Percentiles rank a stretch among this genome's conserved stretches.
Conservation (phyloP, 495 filamentous ascomycete species). For the Clavariopsis aquatica region DNA sequence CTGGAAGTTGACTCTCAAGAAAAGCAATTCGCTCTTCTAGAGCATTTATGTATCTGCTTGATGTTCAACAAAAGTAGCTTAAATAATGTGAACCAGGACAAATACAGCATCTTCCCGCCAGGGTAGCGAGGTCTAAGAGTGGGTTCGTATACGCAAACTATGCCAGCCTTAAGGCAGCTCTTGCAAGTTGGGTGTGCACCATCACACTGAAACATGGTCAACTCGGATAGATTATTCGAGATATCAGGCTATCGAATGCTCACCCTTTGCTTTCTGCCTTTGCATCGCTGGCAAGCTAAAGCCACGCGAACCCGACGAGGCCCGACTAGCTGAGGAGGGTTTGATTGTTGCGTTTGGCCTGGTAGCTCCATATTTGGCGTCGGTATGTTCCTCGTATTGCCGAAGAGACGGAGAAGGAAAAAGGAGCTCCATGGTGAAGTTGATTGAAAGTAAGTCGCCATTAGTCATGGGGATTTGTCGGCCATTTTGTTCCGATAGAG, state of each 20-base stretch:
- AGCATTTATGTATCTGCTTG: slow-evolving; percentile 25
- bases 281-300: slow-evolving; percentile 29
- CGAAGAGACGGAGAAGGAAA: not conserved
- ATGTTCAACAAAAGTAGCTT: slow-evolving; percentile 11
- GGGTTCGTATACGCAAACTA: slow-evolving; percentile 24
- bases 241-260: not conserved
- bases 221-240: not conserved
- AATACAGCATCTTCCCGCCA: slow-evolving; percentile 30
- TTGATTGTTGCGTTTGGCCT: slow-evolving; percentile 3
- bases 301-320: slow-evolving; percentile 21
- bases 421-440: not conserved
- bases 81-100: not conserved
- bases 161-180: slow-evolving; percentile 20
- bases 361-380: slow-evolving; percentile 3
- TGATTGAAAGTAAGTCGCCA: not conserved
- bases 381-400: not conserved
- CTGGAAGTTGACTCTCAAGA: slow-evolving; percentile 24
- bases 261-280: slow-evolving; percentile 29
- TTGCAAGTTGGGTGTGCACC: slow-evolving; percentile 19
- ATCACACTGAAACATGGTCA: slow-evolving; percentile 20
- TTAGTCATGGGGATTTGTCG: slow-evolving; percentile 19
- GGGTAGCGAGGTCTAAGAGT: slow-evolving; percentile 24
- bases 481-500: slow-evolving; percentile 10
- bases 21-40: slow-evolving; percentile 31
- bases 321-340: not conserved